Evolutionary conservation across 2,329 filamentous ascomycete genomes (phyloP), one percentile per base, ranked within the genome.

Genomic region (Cytospora mali): DNA sequence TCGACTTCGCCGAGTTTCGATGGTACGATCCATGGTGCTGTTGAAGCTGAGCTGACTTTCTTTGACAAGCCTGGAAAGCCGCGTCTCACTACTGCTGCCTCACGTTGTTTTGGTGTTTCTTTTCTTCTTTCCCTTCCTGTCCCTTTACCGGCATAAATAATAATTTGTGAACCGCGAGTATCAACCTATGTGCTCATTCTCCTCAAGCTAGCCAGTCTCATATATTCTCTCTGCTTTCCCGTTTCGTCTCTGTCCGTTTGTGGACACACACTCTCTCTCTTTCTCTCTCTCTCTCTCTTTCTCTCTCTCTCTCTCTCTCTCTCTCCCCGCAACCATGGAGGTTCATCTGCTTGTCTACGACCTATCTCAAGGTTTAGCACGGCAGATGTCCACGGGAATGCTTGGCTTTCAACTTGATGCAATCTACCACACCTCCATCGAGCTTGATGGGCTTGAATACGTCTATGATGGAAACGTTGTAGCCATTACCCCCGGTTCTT

Each of bases 391-490:
- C 21, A 74, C 78, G 77, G 75, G 79, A 65, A 68, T 81, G 60
- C 74, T 88, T 11, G 78, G 83, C 18, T 82, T 86, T 67, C 79
- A 84, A 58, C 91, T 97, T 55, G 94, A 98, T 75, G 95, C 95
- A 59, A 87, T 99, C 58, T 98, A 98, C 69, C 95, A 99, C 75
- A 98, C 95, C 0, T 92, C 93, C 0, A 88, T 99, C 59, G 89
- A 97, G 49, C 81, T 98, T 46, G 85, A 88, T 58, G 88, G 88
- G n/a, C 84, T 89, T 56, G 95, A 99, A 76, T 97, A 96, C 75
- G 86, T 94, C 70, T 98, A 93, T 69, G 94, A 96, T 64, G 88
- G 91, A 61, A 92, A 92, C 61, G 89, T 98, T 58, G 91, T 96
- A 70, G 88, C 88, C 59, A 92, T 94, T 64, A 77, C 80, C 11